A percentile compares a stretch with the other conserved stretches of the same genome.
Evolutionary conservation across 805 yeast species (phyloP).

Genomic region (Metschnikowia cerradonensis): DNA sequence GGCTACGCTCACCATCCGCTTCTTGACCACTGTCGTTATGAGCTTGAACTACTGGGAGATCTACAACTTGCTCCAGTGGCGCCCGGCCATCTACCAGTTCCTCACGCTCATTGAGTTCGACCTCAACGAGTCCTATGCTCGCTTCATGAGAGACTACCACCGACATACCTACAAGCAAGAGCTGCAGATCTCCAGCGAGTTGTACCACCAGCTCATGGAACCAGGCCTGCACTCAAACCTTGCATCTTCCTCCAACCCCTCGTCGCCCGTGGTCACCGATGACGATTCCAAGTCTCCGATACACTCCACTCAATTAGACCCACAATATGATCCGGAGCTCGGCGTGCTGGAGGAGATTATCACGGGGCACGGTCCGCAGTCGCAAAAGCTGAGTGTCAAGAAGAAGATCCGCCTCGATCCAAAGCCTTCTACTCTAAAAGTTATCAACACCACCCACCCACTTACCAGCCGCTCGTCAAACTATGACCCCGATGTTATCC

Average conservation of each 20-base stretch:
- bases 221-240: conserved; percentile 2
- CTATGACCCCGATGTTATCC: conserved; percentile 45
- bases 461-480: conserved; percentile 33
- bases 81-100: conserved; percentile 41
- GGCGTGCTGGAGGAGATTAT: conserved; percentile 1
- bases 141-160: conserved; percentile 33
- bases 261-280: conserved; percentile 9
- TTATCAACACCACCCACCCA: conserved; percentile 21
- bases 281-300: conserved; percentile 1
- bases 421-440: conserved; percentile 26
- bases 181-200: conserved; percentile 3
- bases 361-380: neutral
- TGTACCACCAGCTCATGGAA: conserved; percentile 1
- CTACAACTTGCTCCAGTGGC: conserved; percentile 38
- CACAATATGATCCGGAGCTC: conserved; percentile 1
- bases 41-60: conserved; percentile 42
- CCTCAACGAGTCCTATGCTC: conserved; percentile 36
- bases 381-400: neutral
- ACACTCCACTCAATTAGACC: neutral
- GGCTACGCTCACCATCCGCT: conserved; percentile 33
- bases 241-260: conserved; percentile 4
- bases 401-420: conserved; percentile 21
- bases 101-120: conserved; percentile 37
- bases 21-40: conserved; percentile 36
- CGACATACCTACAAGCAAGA: conserved; percentile 23